A percentile compares a stretch with the other conserved stretches of the same genome.
Evolutionary conservation across 768 basidiomycete genomes (phyloP).

Genomic region (Paxillus rubicundulus): DNA sequence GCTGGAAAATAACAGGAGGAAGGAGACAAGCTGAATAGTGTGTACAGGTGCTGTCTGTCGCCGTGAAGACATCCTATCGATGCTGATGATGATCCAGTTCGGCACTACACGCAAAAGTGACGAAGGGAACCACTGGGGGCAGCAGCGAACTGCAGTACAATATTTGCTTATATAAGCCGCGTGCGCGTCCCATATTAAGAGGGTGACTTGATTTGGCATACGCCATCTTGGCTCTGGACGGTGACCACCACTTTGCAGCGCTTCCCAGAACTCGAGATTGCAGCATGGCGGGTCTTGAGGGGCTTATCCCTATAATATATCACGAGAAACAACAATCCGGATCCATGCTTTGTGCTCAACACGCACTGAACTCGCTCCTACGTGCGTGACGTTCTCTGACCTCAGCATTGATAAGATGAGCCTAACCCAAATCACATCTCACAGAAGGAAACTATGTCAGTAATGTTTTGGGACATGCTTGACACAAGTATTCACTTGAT

Average conservation of each 20-base stretch:
- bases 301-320: slow-evolving; percentile 58
- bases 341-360: slow-evolving; percentile 85
- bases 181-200: slow-evolving; percentile 24
- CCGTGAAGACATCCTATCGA: slow-evolving; percentile 22
- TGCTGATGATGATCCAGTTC: background rate
- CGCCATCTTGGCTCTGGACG: slow-evolving; percentile 10
- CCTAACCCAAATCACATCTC: slow-evolving; percentile 5
- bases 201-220: slow-evolving; percentile 15
- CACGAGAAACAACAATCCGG: slow-evolving; percentile 76
- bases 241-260: slow-evolving; percentile 4
- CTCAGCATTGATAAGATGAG: slow-evolving; percentile 41
- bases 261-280: slow-evolving; percentile 3
- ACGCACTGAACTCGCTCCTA: slow-evolving; percentile 77
- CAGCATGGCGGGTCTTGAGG: slow-evolving; percentile 59
- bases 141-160: background rate
- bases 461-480: slow-evolving; percentile 8
- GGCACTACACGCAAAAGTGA: background rate
- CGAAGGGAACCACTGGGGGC: background rate
- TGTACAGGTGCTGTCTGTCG: slow-evolving; percentile 4
- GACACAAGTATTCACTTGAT: slow-evolving; percentile 11
- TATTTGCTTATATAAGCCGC: slow-evolving; percentile 29
- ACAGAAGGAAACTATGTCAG: slow-evolving; percentile 51
- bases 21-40: slow-evolving; percentile 8
- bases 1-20: slow-evolving; percentile 19
- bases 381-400: slow-evolving; percentile 47